Base-by-base conservation (phyloP, 2,329 filamentous ascomycete genomes). In the Trematosphaeria pertusa region DNA sequence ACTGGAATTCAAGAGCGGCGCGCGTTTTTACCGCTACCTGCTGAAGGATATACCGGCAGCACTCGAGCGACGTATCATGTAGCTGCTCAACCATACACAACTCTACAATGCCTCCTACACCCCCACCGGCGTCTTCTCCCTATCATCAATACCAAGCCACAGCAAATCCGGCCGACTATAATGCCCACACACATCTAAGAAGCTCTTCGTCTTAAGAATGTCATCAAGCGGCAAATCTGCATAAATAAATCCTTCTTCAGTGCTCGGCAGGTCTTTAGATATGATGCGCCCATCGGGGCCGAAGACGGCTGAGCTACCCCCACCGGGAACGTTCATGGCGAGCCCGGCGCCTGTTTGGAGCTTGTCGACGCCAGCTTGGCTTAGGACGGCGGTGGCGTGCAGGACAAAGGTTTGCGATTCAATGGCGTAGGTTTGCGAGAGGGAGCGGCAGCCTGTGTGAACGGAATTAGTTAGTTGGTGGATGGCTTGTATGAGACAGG, bases 371-470 rank as follows among this genome's bases (percentile, higher is more conserved):
- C 76, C 81, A 11, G 70, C 59, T 5, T 77, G 54, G 0, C 70
- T 73, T 38, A 81, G 70, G 2, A 84, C 72, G 0, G 75, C 64
- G 0, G 80, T 81, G 37, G 69, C 69, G 52, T 82, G 80, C 3
- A 85, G 73, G 1, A 86, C 82, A 48, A 79, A 86, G 0, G 78
- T 65, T 7, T 73, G 71, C 1, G 78, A 76, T 58, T 86, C 83
- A 7, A 85, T 77, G 1, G 83, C 82, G 53, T 84, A 84, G 0
- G 77, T 74, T 49, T 79, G 78, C 0, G 80, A 78, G 1, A 83
- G 67, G 34, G 58, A 73, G 21, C 45, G 40, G 24, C 50, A 54
- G 66, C 65, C 69, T n/a, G n/a, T n/a, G n/a, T n/a, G n/a, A n/a
- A n/a, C n/a, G n/a, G n/a, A n/a, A n/a, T n/a, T n/a, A n/a, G n/a